Evolutionary conservation across 768 basidiomycete species (phyloP).

Genomic region (Suillus clintonianus): DNA sequence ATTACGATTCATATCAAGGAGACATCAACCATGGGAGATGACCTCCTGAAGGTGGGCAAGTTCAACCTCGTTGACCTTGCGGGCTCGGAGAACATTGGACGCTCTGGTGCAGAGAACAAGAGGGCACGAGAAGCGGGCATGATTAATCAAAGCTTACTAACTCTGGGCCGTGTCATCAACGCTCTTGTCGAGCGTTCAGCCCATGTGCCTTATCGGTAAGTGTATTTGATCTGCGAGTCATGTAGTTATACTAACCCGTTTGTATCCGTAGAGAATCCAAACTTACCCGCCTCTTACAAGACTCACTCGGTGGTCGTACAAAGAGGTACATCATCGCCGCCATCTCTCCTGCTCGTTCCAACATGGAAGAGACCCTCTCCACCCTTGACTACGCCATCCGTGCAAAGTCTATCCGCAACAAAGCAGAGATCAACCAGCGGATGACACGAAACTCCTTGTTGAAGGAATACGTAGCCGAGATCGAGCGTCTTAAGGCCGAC

Average conservation of each 20-base stretch:
- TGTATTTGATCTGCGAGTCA: background rate
- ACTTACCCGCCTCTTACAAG: conserved; percentile 95
- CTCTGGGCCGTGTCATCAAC: conserved; percentile 94
- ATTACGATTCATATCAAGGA: conserved; percentile 94
- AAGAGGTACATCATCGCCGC: conserved; percentile 99
- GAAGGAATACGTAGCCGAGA: conserved; percentile 92
- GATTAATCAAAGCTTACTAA: conserved; percentile 96
- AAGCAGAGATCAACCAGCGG: conserved; percentile 92
- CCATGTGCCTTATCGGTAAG: conserved; percentile 92
- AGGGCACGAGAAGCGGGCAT: conserved; percentile 96
- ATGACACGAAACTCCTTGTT: conserved; percentile 91
- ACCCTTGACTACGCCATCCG: conserved; percentile 96
- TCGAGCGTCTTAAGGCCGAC: conserved; percentile 90
- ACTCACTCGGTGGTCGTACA: conserved; percentile 96
- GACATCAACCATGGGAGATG: conserved; percentile 73
- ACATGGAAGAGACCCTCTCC: conserved; percentile 95
- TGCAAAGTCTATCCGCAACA: conserved; percentile 94
- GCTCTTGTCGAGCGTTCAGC: conserved; percentile 88
- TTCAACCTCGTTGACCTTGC: conserved; percentile 97
- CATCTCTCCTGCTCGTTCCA: conserved; percentile 89
- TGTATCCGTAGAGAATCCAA: conserved; percentile 80
- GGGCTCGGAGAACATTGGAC: conserved; percentile 95
- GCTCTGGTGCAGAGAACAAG: conserved; percentile 94
- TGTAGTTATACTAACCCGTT: background rate
- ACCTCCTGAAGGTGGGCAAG: conserved; percentile 90